Evolutionary conservation across 2,329 filamentous ascomycete species (phyloP), one percentile per base, ranked within the genome.

Genomic region (Fusarium clavum): DNA sequence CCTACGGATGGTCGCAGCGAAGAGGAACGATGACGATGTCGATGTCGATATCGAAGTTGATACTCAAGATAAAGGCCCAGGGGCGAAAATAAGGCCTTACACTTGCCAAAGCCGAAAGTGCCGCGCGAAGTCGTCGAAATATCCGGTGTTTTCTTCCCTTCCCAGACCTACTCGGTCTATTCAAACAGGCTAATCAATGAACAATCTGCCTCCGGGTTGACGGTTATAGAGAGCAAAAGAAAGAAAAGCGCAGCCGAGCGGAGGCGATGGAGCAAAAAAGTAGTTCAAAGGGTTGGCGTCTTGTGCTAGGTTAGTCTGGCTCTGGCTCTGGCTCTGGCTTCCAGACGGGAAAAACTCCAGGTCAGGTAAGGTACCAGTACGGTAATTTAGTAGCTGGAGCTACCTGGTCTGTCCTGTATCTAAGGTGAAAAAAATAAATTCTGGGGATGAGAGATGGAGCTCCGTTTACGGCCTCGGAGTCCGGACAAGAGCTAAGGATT

Each of bases 391-490:
- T 48, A 58, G 47, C 54, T 68, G 44, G 57, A 70, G 60, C 63
- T 69, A 60, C 34, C 25, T 47, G n/a, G 16, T 40, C 5, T 47
- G 16, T 20, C 46, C 30, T 16, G 10, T 14, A 69, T 69, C 73
- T 29, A 29, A 70, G 72, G 70, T 73, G 64, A 75, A 79, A 79
- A 78, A 77, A 76, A 38, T 38, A 38, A 53, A 53, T 78, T 77
- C 75, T 72, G 70, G 73, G 73, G 67, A 64, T 47, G 40, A 46
- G 58, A 70, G 57, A 38, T 38, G 18, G 34, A 72, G 75, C 78
- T 80, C 78, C 78, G 78, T 79, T 79, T 74, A 78, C 78, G 77
- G 77, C 77, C 77, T 79, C 78, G 78, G 71, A 79, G 77, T 77
- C 78, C 69, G 75, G 77, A 61, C 69, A 69, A 48, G 49, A 64